phyloP scores from a whole-genome alignment of 306 rosid species.

The Morella rubra region DNA sequence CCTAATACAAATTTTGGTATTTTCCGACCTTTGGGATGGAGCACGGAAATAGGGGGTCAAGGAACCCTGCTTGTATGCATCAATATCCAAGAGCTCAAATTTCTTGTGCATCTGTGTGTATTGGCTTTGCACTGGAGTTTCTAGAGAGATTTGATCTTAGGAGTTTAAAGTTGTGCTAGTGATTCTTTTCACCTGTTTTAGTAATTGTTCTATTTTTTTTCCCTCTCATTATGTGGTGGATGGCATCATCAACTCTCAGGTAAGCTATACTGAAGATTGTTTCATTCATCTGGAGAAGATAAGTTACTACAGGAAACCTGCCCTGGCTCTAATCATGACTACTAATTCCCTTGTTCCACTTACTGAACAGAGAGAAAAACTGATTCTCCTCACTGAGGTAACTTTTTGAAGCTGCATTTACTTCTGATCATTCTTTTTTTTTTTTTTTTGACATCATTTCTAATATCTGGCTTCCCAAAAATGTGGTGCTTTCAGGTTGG shows the following conservation, averaged over 20 bases:
- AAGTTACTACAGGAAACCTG: slow-evolving; percentile 20
- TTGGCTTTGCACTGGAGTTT: background rate
- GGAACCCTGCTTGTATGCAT: background rate
- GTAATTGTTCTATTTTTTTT: slow-evolving; percentile 1
- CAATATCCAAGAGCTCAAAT: background rate
- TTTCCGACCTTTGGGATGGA: no score
- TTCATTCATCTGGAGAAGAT: slow-evolving; percentile 30
- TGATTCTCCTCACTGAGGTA: slow-evolving; percentile 53
- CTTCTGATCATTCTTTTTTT: slow-evolving; percentile 15
- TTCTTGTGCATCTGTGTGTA: background rate
- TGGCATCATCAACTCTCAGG: slow-evolving; percentile 21
- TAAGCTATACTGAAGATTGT: slow-evolving; percentile 6
- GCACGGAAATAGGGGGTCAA: no score
- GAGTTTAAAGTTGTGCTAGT: background rate
- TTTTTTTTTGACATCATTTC: background rate
- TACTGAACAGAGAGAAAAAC: slow-evolving; percentile 45
- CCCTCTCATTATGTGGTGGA: slow-evolving; percentile 11
- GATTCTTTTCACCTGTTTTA: background rate
- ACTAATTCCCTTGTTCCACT: slow-evolving; percentile 26
- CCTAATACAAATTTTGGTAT: no score
- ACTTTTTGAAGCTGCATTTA: slow-evolving; percentile 30
- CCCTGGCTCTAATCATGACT: slow-evolving; percentile 39
- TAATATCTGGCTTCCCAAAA: slow-evolving; percentile 20
- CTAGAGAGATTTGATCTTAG: background rate
- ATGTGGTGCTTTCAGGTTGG: slow-evolving; percentile 51